phyloP scores from a whole-genome alignment of 805 yeast species.

The Tetrapisispora arboricola region DNA sequence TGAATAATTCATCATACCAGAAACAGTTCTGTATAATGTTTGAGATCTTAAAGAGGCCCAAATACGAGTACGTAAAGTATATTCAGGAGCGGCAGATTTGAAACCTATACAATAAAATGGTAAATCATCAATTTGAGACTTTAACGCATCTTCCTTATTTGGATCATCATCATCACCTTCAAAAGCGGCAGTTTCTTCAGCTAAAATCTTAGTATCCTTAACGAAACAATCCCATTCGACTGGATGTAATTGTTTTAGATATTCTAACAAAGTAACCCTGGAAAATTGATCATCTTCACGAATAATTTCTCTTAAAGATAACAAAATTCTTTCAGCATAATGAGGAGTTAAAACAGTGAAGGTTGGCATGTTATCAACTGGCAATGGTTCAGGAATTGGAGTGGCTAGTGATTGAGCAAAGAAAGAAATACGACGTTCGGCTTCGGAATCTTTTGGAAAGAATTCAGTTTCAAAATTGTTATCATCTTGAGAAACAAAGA shows the following conservation, averaged over 20 bases:
- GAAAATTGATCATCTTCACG: slow-evolving; percentile 96
- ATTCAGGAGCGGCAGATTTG: slow-evolving; percentile 96
- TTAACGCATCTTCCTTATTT: slow-evolving; percentile 59
- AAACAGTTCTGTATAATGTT: slow-evolving; percentile 91
- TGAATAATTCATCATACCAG: slow-evolving; percentile 97
- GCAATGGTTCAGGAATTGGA: slow-evolving; percentile 97
- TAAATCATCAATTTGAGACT: slow-evolving; percentile 78
- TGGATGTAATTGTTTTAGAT: slow-evolving; percentile 89
- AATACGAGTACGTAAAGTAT: slow-evolving; percentile 88
- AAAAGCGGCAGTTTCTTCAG: slow-evolving; percentile 84
- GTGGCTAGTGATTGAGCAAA: slow-evolving; percentile 98
- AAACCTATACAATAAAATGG: slow-evolving; percentile 96
- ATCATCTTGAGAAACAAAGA: slow-evolving; percentile 97
- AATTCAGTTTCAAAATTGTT: slow-evolving; percentile 89
- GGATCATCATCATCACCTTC: slow-evolving; percentile 35
- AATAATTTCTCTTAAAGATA: slow-evolving; percentile 90
- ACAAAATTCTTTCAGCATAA: slow-evolving; percentile 85
- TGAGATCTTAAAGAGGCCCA: slow-evolving; percentile 98
- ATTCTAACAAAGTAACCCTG: slow-evolving; percentile 86
- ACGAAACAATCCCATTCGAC: slow-evolving; percentile 97
- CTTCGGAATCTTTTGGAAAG: slow-evolving; percentile 95
- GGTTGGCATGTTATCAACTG: slow-evolving; percentile 99
- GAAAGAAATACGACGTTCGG: slow-evolving; percentile 98
- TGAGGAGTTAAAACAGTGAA: slow-evolving; percentile 96
- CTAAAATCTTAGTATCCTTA: slow-evolving; percentile 87